These are phyloP conservation scores for Babesia gibsoni DNA, from an alignment of 169 alveolate genomes.

Conservation along the genomic window DNA sequence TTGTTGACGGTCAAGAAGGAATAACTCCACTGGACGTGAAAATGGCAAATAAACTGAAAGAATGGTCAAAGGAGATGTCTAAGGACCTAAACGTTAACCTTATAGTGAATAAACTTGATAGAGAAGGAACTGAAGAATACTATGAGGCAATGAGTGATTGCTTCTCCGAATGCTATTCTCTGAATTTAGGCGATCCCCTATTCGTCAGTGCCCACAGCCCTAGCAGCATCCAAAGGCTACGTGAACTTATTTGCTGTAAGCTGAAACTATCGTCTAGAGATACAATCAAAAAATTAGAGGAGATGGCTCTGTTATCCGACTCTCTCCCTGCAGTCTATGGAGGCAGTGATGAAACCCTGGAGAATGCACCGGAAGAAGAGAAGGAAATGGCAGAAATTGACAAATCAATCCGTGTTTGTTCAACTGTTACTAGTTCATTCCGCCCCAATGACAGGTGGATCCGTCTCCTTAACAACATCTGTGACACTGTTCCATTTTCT, in stretches of 20 bases:
- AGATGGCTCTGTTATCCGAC: conserved; percentile 32
- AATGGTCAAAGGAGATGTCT: conserved; percentile 23
- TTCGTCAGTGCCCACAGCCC: conserved; percentile 45
- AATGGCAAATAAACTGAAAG: conserved; percentile 54
- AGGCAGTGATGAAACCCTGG: not conserved
- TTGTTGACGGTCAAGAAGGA: conserved; percentile 75
- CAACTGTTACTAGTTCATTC: conserved; percentile 16
- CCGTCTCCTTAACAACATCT: conserved; percentile 22
- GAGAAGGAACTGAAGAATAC: conserved; percentile 50
- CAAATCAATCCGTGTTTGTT: conserved; percentile 40
- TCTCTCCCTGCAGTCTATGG: conserved; percentile 4
- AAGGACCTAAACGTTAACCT: conserved; percentile 18
- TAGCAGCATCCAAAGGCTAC: conserved; percentile 21
- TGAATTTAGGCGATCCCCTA: conserved; percentile 62
- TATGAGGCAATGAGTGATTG: conserved; percentile 54
- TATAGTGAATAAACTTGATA: conserved; percentile 52
- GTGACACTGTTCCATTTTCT: conserved; percentile 45
- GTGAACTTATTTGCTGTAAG: not conserved
- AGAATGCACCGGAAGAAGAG: not conserved
- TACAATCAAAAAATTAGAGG: conserved; percentile 10
- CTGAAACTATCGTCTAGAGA: not conserved
- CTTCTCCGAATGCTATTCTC: conserved; percentile 48
- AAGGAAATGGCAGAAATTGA: conserved; percentile 24
- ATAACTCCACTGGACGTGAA: conserved; percentile 72
- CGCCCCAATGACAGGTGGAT: conserved; percentile 51